These are phyloP conservation scores for Aspergillus sp. DNA, from an alignment of 2,329 filamentous ascomycete genomes.

Conservation along the genomic window DNA sequence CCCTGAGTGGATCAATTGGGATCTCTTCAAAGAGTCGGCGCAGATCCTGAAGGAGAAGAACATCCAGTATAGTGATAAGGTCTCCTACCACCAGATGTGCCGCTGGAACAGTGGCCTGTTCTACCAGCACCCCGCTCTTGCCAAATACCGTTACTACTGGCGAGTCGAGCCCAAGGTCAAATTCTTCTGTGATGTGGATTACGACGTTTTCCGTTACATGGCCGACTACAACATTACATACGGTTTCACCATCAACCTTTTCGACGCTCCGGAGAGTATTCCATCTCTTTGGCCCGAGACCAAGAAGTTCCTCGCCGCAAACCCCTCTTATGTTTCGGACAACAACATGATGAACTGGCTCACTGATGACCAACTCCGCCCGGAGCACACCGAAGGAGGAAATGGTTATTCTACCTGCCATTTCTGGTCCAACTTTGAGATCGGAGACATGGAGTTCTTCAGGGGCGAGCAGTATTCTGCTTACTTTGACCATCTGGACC, in stretches of 20 bases:
- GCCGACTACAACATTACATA: slow-evolving; percentile 98
- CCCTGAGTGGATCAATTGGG: slow-evolving; percentile 87
- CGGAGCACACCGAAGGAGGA: slow-evolving; percentile 76
- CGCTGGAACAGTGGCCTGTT: slow-evolving; percentile 98
- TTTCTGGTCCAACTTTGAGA: slow-evolving; percentile 99
- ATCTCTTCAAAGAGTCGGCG: slow-evolving; percentile 82
- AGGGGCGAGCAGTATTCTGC: slow-evolving; percentile 86
- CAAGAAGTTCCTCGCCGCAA: slow-evolving; percentile 80
- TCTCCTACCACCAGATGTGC: slow-evolving; percentile 98
- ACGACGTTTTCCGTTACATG: slow-evolving; percentile 98
- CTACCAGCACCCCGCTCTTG: slow-evolving; percentile 89
- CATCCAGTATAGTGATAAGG: slow-evolving; percentile 85
- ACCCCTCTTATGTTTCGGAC: slow-evolving; percentile 76
- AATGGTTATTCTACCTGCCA: slow-evolving; percentile 97
- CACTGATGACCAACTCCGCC: slow-evolving; percentile 73
- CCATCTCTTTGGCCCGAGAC: slow-evolving; percentile 95
- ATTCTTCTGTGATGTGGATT: slow-evolving; percentile 98
- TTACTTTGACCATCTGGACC: slow-evolving; percentile 94
- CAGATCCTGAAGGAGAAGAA: slow-evolving; percentile 78
- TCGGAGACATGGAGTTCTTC: slow-evolving; percentile 92
- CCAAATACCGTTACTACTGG: slow-evolving; percentile 90
- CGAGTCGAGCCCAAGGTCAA: slow-evolving; percentile 97
- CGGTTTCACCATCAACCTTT: slow-evolving; percentile 96
- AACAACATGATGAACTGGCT: slow-evolving; percentile 90
- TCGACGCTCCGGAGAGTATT: slow-evolving; percentile 85